Base-by-base conservation (phyloP, 2,329 filamentous ascomycete genomes). In the Aspergillus fumigatus region DNA sequence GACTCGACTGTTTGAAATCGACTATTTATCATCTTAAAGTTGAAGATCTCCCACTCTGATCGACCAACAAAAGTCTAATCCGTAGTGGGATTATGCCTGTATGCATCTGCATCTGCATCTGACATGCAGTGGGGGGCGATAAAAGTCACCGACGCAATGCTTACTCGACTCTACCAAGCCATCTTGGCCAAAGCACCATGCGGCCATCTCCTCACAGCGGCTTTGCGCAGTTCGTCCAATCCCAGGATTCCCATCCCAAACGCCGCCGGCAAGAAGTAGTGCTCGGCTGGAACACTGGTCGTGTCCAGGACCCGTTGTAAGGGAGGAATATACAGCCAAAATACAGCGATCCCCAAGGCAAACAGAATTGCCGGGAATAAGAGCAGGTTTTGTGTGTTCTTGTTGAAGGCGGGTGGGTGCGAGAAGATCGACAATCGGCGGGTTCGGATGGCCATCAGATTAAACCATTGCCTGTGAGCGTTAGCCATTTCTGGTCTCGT, bases 181-280 rank as follows among this genome's bases (percentile, higher is more conserved):
- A 84, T 75, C 70, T 73, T 84, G 1, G 82, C 86, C 51, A 88
- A 53, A 2, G 83, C 57, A 0, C 86, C 80, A 1, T 75, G 67
- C 0, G 87, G 86, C 74, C 80, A 86, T 54, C 70, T 83, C 55
- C 87, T 78, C 1, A 89, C 82, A 23, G 73, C 73, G 53, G 76
- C 86, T 70, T 90, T 90, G 58, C 88, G 80, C 10, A 65, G 75
- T 73, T 91, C 88, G 67, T 92, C 88, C 19, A 89, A 67, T 9
- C 85, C 65, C 51, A 91, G 68, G 40, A 89, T 78, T 0, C 77
- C 84, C 25, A 88, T 59, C 0, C 89, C 89, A 70, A 92, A 91
- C 0, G 85, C 81, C 68, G 88, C 85, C 0, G 89, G 89, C 51
- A 93, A 67, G 70, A 93, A 92, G 83, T 87, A 93, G 67, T 92